Percentiles rank a stretch among this genome's conserved stretches.
Conservation (phyloP, 2,329 filamentous ascomycete genomes). For the Alternaria triticimaculans region DNA sequence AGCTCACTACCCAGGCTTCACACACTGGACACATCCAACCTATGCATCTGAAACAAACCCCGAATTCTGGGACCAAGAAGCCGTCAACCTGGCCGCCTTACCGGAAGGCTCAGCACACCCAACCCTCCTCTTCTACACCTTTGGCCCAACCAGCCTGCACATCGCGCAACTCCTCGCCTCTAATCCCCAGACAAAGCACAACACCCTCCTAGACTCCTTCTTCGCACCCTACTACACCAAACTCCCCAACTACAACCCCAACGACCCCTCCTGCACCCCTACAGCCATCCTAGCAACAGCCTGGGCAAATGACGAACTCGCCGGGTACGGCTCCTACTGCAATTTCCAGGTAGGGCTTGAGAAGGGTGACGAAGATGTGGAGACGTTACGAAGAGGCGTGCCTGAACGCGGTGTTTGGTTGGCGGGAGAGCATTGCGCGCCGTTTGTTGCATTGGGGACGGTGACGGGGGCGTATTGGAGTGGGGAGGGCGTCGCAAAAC, state of each 20-base stretch:
- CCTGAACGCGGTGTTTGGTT: constrained; percentile 78
- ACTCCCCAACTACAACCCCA: constrained; percentile 70
- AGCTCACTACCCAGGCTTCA: constrained; percentile 67
- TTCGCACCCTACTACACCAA: constrained; percentile 80
- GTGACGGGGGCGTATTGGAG: constrained; percentile 49
- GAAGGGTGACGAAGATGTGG: constrained; percentile 74
- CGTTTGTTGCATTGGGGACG: constrained; percentile 87
- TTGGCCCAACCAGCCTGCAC: constrained; percentile 58
- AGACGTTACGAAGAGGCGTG: constrained; percentile 61
- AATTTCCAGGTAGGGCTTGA: constrained; percentile 83
- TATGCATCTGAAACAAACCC: constrained; percentile 71
- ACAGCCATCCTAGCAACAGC: constrained; percentile 70
- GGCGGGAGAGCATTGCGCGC: constrained; percentile 88
- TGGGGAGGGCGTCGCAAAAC: constrained; percentile 7
- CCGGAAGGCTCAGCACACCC: constrained; percentile 67
- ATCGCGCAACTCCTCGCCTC: constrained; percentile 35
- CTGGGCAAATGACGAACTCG: constrained; percentile 80
- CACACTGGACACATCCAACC: constrained; percentile 74
- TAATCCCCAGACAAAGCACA: constrained; percentile 51
- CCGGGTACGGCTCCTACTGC: constrained; percentile 81
- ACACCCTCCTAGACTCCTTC: constrained; percentile 66
- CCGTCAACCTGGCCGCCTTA: constrained; percentile 76
- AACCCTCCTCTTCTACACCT: constrained; percentile 84
- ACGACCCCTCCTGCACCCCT: constrained; percentile 66
- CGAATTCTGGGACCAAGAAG: constrained; percentile 74